Evolutionary conservation across 768 basidiomycete species (phyloP).

Genomic region (Amanita molliuscula): DNA sequence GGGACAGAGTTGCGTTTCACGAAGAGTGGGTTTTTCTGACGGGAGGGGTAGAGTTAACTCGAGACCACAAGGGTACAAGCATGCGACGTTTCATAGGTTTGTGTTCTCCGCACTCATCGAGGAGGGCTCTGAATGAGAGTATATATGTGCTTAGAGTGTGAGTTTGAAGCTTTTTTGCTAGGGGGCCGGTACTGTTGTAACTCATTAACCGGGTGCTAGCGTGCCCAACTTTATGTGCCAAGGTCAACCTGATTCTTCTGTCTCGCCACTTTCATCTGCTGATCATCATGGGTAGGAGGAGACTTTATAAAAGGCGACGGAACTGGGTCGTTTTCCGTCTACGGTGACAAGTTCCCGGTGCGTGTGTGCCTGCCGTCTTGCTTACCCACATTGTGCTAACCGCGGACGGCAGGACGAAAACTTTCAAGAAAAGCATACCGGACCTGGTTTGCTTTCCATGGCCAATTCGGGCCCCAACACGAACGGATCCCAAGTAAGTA

Average conservation of each 20-base stretch:
- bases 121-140: not conserved
- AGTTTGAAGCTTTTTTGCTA: not conserved
- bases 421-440: constrained; percentile 82
- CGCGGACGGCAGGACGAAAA: constrained; percentile 72
- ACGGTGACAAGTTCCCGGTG: constrained; percentile 89
- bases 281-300: constrained; percentile 44
- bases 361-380: constrained; percentile 19
- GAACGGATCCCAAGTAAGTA: constrained; percentile 76
- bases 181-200: not conserved
- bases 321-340: constrained; percentile 94
- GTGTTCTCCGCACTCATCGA: constrained; percentile 11
- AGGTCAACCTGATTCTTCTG: constrained; percentile 31
- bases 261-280: not conserved
- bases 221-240: constrained; percentile 97
- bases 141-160: not conserved
- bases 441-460: constrained; percentile 87
- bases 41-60: constrained; percentile 51
- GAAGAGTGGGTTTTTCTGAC: constrained; percentile 8
- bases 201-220: constrained; percentile 23
- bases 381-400: not conserved
- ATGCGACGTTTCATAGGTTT: constrained; percentile 86
- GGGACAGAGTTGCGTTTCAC: not conserved
- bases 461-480: constrained; percentile 94
- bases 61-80: constrained; percentile 85
- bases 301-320: constrained; percentile 95